phyloP scores from a whole-genome alignment of 164 flowering plant species.

The Stephania cephalantha region DNA sequence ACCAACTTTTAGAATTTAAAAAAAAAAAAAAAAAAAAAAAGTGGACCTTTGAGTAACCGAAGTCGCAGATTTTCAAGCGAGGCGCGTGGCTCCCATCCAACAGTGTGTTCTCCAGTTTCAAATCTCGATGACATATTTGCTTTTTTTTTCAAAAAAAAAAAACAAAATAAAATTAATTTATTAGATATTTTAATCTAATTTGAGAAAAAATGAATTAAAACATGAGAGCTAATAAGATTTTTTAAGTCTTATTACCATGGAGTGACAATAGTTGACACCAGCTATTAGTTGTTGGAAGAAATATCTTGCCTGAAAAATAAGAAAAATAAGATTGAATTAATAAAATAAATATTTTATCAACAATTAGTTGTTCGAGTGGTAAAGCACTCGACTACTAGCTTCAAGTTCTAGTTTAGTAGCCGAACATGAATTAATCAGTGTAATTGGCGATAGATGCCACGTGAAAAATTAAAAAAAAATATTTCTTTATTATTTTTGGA shows the following conservation, averaged over 20 bases:
- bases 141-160: conserved; percentile 57
- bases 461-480: no score
- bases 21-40: no score
- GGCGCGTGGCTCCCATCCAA: conserved; percentile 86
- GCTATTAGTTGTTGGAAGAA: conserved; percentile 91
- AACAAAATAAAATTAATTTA: background rate
- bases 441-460: no score
- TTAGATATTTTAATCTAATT: background rate
- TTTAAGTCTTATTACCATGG: conserved; percentile 40
- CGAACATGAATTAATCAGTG: no score
- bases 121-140: conserved; percentile 95
- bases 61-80: conserved; percentile 82
- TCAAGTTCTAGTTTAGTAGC: no score
- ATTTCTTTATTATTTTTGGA: no score
- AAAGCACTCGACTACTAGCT: no score
- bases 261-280: conserved; percentile 76
- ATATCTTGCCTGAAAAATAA: conserved; percentile 63
- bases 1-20: no score
- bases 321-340: background rate
- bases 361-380: background rate
- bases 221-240: background rate
- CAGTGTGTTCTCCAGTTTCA: conserved; percentile 83
- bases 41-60: conserved; percentile 78
- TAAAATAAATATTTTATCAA: background rate
- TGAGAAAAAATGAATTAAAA: background rate